A percentile compares a stretch with the other conserved stretches of the same genome.
Conservation (phyloP, 2,329 filamentous ascomycete genomes). For the Elsinoe fawcettii region DNA sequence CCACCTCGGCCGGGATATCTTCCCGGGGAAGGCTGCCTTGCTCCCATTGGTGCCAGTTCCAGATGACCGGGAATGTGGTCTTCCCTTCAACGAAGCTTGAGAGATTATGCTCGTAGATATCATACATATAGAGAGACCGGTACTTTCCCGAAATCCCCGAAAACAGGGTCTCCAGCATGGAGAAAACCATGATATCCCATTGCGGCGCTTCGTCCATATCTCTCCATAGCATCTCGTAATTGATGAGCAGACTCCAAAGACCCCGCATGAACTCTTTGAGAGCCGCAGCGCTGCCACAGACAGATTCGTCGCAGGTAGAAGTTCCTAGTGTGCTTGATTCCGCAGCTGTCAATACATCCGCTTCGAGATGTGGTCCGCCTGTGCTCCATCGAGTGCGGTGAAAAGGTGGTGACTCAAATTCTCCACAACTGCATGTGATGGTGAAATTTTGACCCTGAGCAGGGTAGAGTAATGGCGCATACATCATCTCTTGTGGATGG, state of each 20-base stretch:
- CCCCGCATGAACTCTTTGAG: conserved; percentile 8
- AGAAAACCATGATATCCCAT: conserved; percentile 3
- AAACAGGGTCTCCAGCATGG: neutral
- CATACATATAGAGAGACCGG: neutral
- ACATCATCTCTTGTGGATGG: conserved; percentile 8
- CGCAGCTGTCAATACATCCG: neutral
- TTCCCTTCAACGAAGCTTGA: neutral
- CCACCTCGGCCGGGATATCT: neutral
- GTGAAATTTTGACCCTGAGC: neutral
- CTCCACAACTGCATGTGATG: neutral
- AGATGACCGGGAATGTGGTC: neutral
- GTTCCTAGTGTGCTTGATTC: neutral
- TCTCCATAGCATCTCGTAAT: conserved; percentile 6
- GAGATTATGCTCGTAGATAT: neutral
- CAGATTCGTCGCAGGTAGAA: neutral
- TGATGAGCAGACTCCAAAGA: conserved; percentile 1
- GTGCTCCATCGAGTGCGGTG: neutral
- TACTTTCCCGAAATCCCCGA: neutral
- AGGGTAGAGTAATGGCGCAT: neutral
- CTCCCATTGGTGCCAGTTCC: neutral
- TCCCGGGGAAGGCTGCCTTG: neutral
- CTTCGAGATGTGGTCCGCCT: neutral
- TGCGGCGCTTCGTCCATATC: neutral
- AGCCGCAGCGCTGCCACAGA: neutral
- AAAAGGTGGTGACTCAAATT: neutral